Conservation (phyloP, 1,284 basidiomycete species). For the Bjerkandera adusta region DNA sequence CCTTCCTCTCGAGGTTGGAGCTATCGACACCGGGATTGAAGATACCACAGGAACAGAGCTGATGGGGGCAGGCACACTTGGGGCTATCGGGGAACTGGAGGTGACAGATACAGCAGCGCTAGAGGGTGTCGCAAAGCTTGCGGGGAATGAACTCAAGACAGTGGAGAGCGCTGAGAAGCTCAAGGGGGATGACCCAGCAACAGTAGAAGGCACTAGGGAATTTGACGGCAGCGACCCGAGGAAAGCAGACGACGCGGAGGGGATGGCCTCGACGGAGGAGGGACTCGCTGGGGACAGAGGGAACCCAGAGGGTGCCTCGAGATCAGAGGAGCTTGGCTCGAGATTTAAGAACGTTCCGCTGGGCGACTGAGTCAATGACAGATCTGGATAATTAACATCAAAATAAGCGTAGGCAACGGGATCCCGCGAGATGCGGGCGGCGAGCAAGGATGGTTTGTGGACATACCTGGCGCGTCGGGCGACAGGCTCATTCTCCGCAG, state of each 20-base stretch:
- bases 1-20: too few relatives aligned
- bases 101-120: too few relatives aligned
- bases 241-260: neutral
- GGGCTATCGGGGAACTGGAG: too few relatives aligned
- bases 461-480: conserved; percentile 9
- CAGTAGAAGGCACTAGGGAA: neutral
- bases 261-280: neutral
- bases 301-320: neutral
- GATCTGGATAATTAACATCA: too few relatives aligned
- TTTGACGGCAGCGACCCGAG: neutral
- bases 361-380: too few relatives aligned
- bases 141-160: neutral
- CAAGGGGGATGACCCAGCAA: neutral
- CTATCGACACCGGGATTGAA: too few relatives aligned
- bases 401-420: too few relatives aligned
- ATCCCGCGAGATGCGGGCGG: too few relatives aligned
- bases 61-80: too few relatives aligned
- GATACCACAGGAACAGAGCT: too few relatives aligned
- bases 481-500: conserved; percentile 9
- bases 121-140: too few relatives aligned
- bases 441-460: too few relatives aligned
- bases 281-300: neutral
- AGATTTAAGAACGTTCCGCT: conserved; percentile 4
- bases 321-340: neutral
- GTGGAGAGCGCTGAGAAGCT: neutral